These are phyloP conservation scores for Microsporum canis DNA, from an alignment of 2,329 filamentous ascomycete species.

Conservation along the genomic window DNA sequence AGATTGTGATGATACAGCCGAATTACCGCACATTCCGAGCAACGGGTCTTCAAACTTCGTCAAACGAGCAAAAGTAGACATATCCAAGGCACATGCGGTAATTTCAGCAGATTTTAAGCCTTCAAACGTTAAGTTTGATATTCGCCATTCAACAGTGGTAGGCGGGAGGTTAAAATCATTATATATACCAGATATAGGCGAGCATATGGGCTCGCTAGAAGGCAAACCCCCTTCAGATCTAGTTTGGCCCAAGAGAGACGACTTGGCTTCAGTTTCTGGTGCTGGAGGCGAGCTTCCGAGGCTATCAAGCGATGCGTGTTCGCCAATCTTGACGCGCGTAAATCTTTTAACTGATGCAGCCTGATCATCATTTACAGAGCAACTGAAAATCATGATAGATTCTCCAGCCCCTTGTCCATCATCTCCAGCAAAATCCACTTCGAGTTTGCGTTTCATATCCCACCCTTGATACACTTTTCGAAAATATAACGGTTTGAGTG, in stretches of 20 bases:
- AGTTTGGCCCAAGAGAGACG: conserved; percentile 44
- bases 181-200: conserved; percentile 6
- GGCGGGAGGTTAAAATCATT: conserved; percentile 20
- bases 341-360: conserved; percentile 45
- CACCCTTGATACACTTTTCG: conserved; percentile 67
- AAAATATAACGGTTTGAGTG: conserved; percentile 65
- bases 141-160: conserved; percentile 53
- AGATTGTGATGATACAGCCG: conserved; percentile 42
- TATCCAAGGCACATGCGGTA: conserved; percentile 60
- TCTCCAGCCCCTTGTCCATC: conserved; percentile 69
- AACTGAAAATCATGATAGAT: conserved; percentile 59
- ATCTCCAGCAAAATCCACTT: conserved; percentile 80
- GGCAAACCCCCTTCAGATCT: not conserved
- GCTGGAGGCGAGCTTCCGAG: conserved; percentile 14
- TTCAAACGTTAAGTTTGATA: conserved; percentile 51
- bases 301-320: conserved; percentile 12
- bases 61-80: conserved; percentile 58
- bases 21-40: conserved; percentile 46
- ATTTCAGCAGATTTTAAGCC: conserved; percentile 51
- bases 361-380: conserved; percentile 53
- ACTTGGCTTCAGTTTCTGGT: conserved; percentile 16
- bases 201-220: conserved; percentile 5
- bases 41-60: conserved; percentile 70
- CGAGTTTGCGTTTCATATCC: conserved; percentile 79
- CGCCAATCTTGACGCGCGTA: conserved; percentile 42